These are phyloP conservation scores for Monascus purpureus DNA, from an alignment of 495 filamentous ascomycete genomes.

Conservation along the genomic window DNA sequence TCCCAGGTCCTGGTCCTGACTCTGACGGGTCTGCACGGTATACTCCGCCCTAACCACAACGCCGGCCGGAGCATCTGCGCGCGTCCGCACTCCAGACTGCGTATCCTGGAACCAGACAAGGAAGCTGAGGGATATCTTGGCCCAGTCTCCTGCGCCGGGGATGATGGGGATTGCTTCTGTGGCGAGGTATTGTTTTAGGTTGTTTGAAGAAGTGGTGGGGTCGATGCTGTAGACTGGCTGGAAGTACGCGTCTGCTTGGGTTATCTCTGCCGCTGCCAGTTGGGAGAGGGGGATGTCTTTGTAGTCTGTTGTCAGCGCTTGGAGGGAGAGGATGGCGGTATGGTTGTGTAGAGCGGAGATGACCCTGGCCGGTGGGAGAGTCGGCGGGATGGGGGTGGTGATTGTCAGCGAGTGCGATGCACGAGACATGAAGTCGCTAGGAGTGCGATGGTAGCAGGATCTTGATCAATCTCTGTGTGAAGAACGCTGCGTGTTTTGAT, in stretches of 20 bases:
- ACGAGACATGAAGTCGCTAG: too few species aligned
- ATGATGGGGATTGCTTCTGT: slow-evolving; percentile 1
- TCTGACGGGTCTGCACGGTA: background rate
- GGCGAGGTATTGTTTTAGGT: background rate
- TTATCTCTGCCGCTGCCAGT: background rate
- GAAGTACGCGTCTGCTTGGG: background rate
- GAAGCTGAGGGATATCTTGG: background rate
- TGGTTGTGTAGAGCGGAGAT: background rate
- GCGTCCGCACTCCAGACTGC: background rate
- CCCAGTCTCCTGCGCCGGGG: background rate
- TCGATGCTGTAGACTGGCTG: too few species aligned
- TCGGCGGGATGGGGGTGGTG: background rate
- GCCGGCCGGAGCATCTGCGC: background rate
- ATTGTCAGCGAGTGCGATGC: background rate
- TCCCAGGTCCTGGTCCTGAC: too few species aligned
- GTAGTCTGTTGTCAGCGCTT: background rate
- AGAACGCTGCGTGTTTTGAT: too few species aligned
- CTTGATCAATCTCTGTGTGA: too few species aligned
- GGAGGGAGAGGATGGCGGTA: background rate
- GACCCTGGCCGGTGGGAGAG: background rate
- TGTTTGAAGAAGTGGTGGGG: background rate
- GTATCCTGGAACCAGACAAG: slow-evolving; percentile 1
- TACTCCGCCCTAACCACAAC: background rate
- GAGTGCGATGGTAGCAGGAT: too few species aligned
- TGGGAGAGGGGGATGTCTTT: background rate